phyloP scores from a whole-genome alignment of 768 basidiomycete species.

The Melanogaster broomeanus region DNA sequence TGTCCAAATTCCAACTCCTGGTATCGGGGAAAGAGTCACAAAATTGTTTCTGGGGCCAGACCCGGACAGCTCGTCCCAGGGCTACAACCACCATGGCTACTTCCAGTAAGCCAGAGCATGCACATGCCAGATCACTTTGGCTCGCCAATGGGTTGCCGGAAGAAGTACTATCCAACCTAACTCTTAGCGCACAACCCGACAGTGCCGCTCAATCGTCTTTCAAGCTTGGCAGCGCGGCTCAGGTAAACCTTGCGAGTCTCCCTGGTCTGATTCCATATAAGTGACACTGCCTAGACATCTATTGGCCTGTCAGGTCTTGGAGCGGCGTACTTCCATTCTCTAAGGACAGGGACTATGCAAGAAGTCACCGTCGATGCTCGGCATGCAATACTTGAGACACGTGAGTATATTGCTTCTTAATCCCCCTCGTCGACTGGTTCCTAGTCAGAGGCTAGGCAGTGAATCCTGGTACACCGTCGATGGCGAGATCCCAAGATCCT shows the following conservation, averaged over 20 bases:
- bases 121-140: constrained; percentile 18
- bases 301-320: constrained; percentile 55
- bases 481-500: too few relatives aligned
- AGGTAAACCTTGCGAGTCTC: constrained; percentile 35
- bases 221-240: constrained; percentile 54
- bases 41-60: too few relatives aligned
- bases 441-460: constrained; percentile 38
- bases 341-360: constrained; percentile 48
- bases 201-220: constrained; percentile 54
- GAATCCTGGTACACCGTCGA: constrained; percentile 54
- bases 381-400: constrained; percentile 63
- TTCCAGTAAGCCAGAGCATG: background rate
- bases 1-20: background rate
- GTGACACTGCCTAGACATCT: constrained; percentile 33
- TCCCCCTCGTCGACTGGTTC: background rate
- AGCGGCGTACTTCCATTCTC: constrained; percentile 49
- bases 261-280: background rate
- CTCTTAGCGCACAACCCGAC: constrained; percentile 41
- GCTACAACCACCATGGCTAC: background rate
- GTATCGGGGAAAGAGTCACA: too few relatives aligned
- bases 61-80: too few relatives aligned
- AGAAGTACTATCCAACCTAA: constrained; percentile 37
- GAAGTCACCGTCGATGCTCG: constrained; percentile 53
- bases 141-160: constrained; percentile 44
- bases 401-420: constrained; percentile 31